These are phyloP conservation scores for Paratinospora sagittata DNA, from an alignment of 164 flowering plant species.

Conservation along the genomic window DNA sequence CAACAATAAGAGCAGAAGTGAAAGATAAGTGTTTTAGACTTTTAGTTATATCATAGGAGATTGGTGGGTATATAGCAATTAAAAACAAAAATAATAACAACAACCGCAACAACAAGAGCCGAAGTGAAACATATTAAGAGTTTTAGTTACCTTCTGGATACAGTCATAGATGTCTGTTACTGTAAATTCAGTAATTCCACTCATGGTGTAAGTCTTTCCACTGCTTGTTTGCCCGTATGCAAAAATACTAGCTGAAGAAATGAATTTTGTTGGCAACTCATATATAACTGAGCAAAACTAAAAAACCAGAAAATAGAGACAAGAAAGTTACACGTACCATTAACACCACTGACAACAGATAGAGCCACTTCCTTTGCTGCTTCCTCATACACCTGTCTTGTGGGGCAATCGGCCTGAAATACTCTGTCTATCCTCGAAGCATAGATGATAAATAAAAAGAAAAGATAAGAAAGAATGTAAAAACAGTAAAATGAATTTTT, in stretches of 20 bases:
- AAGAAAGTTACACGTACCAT: slow-evolving; percentile 46
- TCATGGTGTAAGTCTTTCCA: slow-evolving; percentile 96
- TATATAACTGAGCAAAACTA: background rate
- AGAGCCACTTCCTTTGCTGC: slow-evolving; percentile 79
- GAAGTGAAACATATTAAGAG: background rate
- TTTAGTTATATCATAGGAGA: background rate
- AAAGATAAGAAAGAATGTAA: background rate
- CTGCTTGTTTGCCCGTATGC: slow-evolving; percentile 99
- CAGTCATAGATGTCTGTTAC: slow-evolving; percentile 70
- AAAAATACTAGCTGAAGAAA: slow-evolving; percentile 69
- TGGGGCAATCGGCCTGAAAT: slow-evolving; percentile 48
- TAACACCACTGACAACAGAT: slow-evolving; percentile 76
- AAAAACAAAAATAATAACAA: background rate
- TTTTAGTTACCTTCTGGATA: slow-evolving; percentile 45
- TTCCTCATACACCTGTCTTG: slow-evolving; percentile 75
- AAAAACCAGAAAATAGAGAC: background rate
- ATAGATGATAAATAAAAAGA: background rate
- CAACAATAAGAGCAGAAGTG: background rate
- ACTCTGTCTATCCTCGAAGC: slow-evolving; percentile 56
- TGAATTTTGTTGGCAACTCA: background rate
- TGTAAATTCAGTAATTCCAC: slow-evolving; percentile 68
- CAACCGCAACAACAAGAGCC: background rate
- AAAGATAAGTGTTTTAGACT: background rate
- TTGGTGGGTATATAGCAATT: background rate
- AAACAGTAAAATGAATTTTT: background rate